Percentiles rank a stretch among this genome's conserved stretches.
These are phyloP conservation scores for Physcomitrium patens DNA, from an alignment of 225 moss, liverwort and hornwort genomes.

Conservation along the genomic window DNA sequence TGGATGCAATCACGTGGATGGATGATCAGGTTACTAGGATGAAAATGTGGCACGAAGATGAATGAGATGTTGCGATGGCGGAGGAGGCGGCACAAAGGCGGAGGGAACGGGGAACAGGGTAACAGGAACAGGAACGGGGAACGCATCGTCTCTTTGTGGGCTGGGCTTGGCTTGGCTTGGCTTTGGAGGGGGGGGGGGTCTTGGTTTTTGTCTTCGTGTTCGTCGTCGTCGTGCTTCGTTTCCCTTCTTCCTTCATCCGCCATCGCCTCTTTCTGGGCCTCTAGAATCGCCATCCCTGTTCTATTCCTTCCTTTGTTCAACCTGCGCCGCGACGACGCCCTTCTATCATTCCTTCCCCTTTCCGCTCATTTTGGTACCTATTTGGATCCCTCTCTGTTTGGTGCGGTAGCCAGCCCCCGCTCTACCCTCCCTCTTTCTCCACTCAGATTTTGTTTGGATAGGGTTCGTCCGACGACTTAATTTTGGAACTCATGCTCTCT, in stretches of 20 bases:
- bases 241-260: not conserved
- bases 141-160: no score
- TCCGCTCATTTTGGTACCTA: not conserved
- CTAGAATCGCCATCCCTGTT: not conserved
- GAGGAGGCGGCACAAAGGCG: no score
- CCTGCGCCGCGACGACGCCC: not conserved
- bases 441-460: slow-evolving; percentile 19
- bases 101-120: slow-evolving; percentile 6
- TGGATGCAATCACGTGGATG: no score
- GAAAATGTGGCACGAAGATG: no score
- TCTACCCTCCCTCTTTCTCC: not conserved
- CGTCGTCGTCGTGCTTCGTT: not conserved
- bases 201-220: no score
- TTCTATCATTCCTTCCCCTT: not conserved
- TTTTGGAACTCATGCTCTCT: not conserved
- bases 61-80: no score
- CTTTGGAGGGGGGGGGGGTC: not conserved
- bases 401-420: not conserved
- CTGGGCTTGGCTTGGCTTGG: not conserved
- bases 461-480: slow-evolving; percentile 13
- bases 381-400: not conserved
- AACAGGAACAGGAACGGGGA: not conserved
- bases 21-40: no score
- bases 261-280: not conserved
- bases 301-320: not conserved